These are phyloP conservation scores for Gossypium mustelinum DNA, from an alignment of 345 rosid genomes.

Conservation along the genomic window DNA sequence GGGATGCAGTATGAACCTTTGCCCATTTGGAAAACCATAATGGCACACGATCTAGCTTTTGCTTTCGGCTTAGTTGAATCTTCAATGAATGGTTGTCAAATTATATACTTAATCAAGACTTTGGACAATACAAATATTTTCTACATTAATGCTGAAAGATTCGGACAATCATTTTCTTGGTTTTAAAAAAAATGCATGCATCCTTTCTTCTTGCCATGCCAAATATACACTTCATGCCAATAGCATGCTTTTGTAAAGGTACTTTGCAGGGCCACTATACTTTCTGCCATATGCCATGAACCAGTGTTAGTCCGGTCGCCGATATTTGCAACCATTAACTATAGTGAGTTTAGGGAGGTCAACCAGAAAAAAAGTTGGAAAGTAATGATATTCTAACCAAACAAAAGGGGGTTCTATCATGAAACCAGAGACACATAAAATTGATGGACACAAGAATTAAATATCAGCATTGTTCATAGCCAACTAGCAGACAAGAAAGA, in stretches of 20 bases:
- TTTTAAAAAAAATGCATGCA: background rate
- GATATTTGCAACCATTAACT: background rate
- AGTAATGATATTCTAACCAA: background rate
- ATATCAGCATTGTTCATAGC: background rate
- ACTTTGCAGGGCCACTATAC: background rate
- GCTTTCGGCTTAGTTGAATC: conserved; percentile 11
- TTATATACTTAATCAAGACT: conserved; percentile 7
- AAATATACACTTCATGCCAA: background rate
- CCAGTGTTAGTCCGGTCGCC: background rate
- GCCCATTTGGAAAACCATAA: background rate
- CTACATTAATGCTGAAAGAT: background rate
- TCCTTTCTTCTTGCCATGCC: background rate
- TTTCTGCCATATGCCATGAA: background rate
- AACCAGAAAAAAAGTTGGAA: background rate
- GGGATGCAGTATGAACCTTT: background rate
- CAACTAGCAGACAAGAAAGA: conserved; percentile 6
- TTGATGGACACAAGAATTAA: background rate
- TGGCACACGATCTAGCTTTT: conserved; percentile 3
- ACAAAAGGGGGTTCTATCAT: background rate
- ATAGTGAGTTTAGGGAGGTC: background rate
- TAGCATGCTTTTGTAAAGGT: background rate
- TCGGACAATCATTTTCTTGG: background rate
- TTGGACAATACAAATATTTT: background rate
- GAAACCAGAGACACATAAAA: background rate
- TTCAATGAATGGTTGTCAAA: background rate